Evolutionary conservation across 106 monocot genomes (phyloP).

Genomic region (Acorus calamus): DNA sequence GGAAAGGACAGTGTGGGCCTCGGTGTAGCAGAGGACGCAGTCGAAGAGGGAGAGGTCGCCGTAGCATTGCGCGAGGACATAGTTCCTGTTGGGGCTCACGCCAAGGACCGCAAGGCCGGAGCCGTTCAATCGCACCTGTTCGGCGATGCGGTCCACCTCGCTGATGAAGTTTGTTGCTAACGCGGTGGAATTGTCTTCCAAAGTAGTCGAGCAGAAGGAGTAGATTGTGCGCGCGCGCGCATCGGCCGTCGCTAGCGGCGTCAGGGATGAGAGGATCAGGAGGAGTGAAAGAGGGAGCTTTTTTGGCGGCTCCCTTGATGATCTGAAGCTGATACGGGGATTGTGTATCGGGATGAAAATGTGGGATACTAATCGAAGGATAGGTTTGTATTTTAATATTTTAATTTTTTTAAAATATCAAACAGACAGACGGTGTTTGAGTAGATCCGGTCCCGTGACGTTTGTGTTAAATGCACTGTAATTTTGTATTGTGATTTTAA

Average conservation of each 20-base stretch:
- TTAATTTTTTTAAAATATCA: too few species aligned
- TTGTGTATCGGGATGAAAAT: too few species aligned
- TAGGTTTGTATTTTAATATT: too few species aligned
- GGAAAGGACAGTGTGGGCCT: conserved; percentile 1
- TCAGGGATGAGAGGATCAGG: neutral
- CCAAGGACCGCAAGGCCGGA: neutral
- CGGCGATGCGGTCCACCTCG: neutral
- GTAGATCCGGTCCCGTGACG: too few species aligned
- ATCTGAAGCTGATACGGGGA: too few species aligned
- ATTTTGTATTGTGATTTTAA: too few species aligned
- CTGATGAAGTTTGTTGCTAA: conserved; percentile 1
- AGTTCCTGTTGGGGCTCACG: neutral
- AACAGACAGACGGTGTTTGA: too few species aligned
- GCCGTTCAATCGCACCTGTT: neutral
- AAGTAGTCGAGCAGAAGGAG: neutral
- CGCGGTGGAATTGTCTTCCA: conserved; percentile 6
- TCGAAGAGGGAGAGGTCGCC: conserved; percentile 4
- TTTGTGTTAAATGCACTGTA: too few species aligned
- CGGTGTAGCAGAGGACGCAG: conserved; percentile 7
- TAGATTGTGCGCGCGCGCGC: conserved; percentile 1
- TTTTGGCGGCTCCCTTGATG: too few species aligned
- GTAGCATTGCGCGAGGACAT: conserved; percentile 3
- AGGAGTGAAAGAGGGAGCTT: neutral
- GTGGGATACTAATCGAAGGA: too few species aligned
- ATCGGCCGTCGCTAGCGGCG: neutral